phyloP scores from a whole-genome alignment of 2,329 filamentous ascomycete genomes.

The Hypoxylon sp. region DNA sequence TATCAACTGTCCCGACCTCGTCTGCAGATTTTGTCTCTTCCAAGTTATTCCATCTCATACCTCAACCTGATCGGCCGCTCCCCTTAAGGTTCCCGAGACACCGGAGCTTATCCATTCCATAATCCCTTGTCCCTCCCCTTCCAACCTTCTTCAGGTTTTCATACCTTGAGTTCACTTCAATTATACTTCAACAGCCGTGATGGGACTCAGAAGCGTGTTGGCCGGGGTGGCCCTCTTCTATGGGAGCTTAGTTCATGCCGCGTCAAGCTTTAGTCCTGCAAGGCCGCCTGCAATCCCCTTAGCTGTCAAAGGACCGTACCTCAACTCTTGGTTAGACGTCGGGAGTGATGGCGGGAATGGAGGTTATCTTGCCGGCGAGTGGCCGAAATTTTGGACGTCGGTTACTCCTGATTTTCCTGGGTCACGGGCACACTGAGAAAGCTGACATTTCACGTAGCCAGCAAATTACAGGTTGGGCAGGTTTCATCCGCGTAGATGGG shows the following conservation, averaged over 20 bases:
- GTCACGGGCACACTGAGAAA: neutral
- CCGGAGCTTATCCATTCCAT: conserved; percentile 38
- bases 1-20: conserved; percentile 42
- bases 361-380: conserved; percentile 77
- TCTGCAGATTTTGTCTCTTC: conserved; percentile 40
- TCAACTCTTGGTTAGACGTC: conserved; percentile 78
- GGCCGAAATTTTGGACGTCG: conserved; percentile 62
- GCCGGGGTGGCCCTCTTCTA: conserved; percentile 52
- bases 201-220: conserved; percentile 50
- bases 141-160: conserved; percentile 32
- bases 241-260: conserved; percentile 48
- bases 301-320: conserved; percentile 81
- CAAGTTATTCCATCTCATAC: conserved; percentile 34
- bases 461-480: conserved; percentile 75
- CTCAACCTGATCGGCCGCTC: conserved; percentile 16
- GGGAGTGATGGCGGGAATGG: conserved; percentile 74
- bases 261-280: conserved; percentile 74
- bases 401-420: conserved; percentile 7
- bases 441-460: conserved; percentile 58
- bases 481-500: conserved; percentile 78
- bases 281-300: conserved; percentile 79
- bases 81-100: conserved; percentile 39
- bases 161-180: conserved; percentile 29
- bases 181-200: conserved; percentile 42
- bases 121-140: conserved; percentile 26